Evolutionary conservation across 345 rosid genomes (phyloP).

Genomic region (Aethionema arabicum): DNA sequence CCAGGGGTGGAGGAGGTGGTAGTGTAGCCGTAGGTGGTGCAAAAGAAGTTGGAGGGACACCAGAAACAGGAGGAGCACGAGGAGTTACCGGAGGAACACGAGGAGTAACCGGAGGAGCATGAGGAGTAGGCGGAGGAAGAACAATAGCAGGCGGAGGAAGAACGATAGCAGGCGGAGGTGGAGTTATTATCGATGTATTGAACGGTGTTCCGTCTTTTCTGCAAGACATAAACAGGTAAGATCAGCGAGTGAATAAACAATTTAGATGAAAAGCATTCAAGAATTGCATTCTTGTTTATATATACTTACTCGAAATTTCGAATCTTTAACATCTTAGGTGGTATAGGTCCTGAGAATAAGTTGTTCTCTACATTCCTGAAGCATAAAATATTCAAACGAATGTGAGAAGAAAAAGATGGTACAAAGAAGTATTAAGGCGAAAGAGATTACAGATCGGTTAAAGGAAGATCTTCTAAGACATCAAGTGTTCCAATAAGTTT

Average conservation of each 20-base stretch:
- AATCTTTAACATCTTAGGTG: constrained; percentile 55
- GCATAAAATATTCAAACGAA: constrained; percentile 18
- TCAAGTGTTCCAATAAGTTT: constrained; percentile 68
- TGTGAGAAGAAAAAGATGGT: constrained; percentile 31
- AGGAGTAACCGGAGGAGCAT: constrained; percentile 21
- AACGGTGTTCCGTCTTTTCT: constrained; percentile 96
- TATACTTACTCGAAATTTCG: constrained; percentile 70
- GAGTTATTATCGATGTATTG: constrained; percentile 65
- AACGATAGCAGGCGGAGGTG: constrained; percentile 58
- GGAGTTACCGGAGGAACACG: constrained; percentile 49
- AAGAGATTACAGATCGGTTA: constrained; percentile 62
- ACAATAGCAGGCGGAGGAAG: constrained; percentile 60
- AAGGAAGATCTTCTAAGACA: constrained; percentile 70
- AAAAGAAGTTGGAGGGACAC: constrained; percentile 55
- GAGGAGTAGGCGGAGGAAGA: constrained; percentile 41
- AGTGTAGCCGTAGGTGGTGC: constrained; percentile 46
- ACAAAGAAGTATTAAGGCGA: constrained; percentile 18
- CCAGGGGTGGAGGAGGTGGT: constrained; percentile 48
- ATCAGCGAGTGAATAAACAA: constrained; percentile 10
- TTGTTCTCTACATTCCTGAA: constrained; percentile 80
- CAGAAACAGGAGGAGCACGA: constrained; percentile 32
- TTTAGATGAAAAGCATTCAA: neutral
- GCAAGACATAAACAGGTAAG: constrained; percentile 31
- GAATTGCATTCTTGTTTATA: neutral
- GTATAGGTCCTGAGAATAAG: constrained; percentile 87